These are phyloP conservation scores for Ziziphus jujuba DNA, from an alignment of 306 rosid species.

Conservation along the genomic window DNA sequence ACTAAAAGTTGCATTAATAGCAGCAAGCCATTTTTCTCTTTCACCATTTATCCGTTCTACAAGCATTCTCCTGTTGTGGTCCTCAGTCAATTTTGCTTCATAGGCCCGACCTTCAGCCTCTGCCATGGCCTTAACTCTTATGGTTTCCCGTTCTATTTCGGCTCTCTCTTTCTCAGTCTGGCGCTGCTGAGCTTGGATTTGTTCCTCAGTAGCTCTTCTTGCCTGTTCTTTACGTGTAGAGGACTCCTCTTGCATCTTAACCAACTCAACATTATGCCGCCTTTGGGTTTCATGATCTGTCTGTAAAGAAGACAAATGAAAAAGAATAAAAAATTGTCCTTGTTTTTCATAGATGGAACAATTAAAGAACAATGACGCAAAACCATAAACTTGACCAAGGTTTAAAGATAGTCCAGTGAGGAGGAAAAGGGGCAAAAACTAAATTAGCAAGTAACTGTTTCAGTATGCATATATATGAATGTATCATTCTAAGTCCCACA, in stretches of 20 bases:
- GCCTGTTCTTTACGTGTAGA: constrained; percentile 80
- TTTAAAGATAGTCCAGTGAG: background rate
- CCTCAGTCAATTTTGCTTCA: constrained; percentile 85
- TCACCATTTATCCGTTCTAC: constrained; percentile 82
- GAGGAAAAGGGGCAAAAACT: background rate
- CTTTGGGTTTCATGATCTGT: constrained; percentile 88
- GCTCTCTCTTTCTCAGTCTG: constrained; percentile 90
- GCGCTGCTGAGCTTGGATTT: constrained; percentile 84
- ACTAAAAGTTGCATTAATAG: constrained; percentile 85
- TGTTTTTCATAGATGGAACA: too few species aligned
- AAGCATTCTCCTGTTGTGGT: constrained; percentile 88
- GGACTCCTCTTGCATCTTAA: constrained; percentile 91
- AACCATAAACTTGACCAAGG: constrained; percentile 20
- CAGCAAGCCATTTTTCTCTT: constrained; percentile 98
- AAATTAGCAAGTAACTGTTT: background rate
- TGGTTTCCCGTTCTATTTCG: constrained; percentile 90
- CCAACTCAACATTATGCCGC: constrained; percentile 83
- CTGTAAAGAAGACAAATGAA: constrained; percentile 39
- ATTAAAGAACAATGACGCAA: background rate
- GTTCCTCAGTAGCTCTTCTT: constrained; percentile 86
- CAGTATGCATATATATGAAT: constrained; percentile 6
- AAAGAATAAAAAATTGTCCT: too few species aligned
- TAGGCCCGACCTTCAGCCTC: constrained; percentile 93
- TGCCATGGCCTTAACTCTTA: constrained; percentile 86
- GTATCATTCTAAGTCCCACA: constrained; percentile 18